phyloP scores from a whole-genome alignment of 2,329 filamentous ascomycete species.

The Xylaria multiplex region DNA sequence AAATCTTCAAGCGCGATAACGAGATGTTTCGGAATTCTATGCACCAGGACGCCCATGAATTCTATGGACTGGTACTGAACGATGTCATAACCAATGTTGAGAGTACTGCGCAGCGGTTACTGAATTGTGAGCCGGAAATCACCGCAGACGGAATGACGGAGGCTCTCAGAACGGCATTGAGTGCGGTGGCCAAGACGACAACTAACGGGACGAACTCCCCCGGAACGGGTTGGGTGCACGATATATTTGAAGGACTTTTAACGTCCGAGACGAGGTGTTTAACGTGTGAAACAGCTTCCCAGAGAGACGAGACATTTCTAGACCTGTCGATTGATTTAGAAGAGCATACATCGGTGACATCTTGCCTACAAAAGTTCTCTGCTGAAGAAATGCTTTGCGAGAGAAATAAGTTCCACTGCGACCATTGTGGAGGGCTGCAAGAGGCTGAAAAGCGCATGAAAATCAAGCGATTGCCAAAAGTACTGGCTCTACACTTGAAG shows the following conservation, averaged over 20 bases:
- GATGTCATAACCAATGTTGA: constrained; percentile 95
- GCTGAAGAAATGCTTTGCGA: constrained; percentile 99
- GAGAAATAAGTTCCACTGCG: constrained; percentile 98
- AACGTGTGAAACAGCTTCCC: constrained; percentile 94
- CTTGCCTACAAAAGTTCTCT: constrained; percentile 94
- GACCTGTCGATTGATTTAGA: constrained; percentile 96
- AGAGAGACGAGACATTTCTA: constrained; percentile 93
- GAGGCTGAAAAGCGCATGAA: constrained; percentile 99
- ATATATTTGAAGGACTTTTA: constrained; percentile 93
- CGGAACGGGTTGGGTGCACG: constrained; percentile 90
- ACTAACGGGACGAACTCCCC: constrained; percentile 63
- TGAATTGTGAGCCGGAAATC: constrained; percentile 58
- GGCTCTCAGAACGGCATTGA: constrained; percentile 60
- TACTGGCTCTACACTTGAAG: constrained; percentile 92
- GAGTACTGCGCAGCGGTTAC: constrained; percentile 76
- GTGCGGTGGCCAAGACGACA: constrained; percentile 50
- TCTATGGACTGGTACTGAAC: constrained; percentile 93
- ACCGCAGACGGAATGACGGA: constrained; percentile 59
- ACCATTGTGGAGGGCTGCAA: constrained; percentile 94
- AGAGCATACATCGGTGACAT: constrained; percentile 94
- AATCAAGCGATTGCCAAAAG: constrained; percentile 91
- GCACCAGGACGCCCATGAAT: constrained; percentile 99
- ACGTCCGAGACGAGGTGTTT: constrained; percentile 97
- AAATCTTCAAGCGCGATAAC: constrained; percentile 92
- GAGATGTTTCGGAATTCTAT: constrained; percentile 97